Conservation (phyloP, 1,284 basidiomycete genomes). For the Violaceomyces palustris region DNA sequence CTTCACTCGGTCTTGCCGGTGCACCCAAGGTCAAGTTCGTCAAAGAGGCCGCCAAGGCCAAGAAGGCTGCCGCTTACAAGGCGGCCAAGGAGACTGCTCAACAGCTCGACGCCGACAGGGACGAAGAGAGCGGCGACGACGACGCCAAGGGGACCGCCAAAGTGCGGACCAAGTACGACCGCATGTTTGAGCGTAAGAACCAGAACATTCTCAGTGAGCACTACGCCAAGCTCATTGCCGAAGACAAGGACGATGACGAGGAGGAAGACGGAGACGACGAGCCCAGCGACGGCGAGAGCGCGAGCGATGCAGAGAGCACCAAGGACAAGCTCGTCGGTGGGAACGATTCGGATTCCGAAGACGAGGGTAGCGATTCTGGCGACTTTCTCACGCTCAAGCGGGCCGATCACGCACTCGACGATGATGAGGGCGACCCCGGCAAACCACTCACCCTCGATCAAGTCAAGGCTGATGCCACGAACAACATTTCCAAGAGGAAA, state of each 20-base stretch:
- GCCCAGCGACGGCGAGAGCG: no score
- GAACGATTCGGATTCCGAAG: slow-evolving; percentile 3
- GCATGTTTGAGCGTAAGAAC: slow-evolving; percentile 96
- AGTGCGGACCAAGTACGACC: slow-evolving; percentile 80
- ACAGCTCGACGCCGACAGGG: slow-evolving; percentile 9
- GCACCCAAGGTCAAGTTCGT: slow-evolving; percentile 90
- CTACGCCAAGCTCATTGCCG: slow-evolving; percentile 79
- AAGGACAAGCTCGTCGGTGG: no score
- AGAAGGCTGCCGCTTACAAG: slow-evolving; percentile 62
- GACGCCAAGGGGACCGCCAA: slow-evolving; percentile 27
- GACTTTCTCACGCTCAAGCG: slow-evolving; percentile 93
- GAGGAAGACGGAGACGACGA: slow-evolving; percentile 2
- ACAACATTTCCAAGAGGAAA: slow-evolving; percentile 62
- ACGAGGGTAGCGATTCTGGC: slow-evolving; percentile 56
- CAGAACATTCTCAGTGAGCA: slow-evolving; percentile 88
- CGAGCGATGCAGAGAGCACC: no score
- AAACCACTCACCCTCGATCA: slow-evolving; percentile 14
- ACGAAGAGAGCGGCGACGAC: slow-evolving; percentile 52
- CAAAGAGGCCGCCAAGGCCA: slow-evolving; percentile 67
- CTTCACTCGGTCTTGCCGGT: slow-evolving; percentile 85
- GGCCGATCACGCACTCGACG: slow-evolving; percentile 70
- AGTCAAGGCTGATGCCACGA: slow-evolving; percentile 52
- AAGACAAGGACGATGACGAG: slow-evolving; percentile 7
- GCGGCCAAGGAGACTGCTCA: slow-evolving; percentile 16
- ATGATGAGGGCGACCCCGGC: slow-evolving; percentile 27